Percentiles rank a stretch among this genome's conserved stretches.
Conservation (phyloP, 139 green algal species). For the Auxenochlorella pyrenoidosa region DNA sequence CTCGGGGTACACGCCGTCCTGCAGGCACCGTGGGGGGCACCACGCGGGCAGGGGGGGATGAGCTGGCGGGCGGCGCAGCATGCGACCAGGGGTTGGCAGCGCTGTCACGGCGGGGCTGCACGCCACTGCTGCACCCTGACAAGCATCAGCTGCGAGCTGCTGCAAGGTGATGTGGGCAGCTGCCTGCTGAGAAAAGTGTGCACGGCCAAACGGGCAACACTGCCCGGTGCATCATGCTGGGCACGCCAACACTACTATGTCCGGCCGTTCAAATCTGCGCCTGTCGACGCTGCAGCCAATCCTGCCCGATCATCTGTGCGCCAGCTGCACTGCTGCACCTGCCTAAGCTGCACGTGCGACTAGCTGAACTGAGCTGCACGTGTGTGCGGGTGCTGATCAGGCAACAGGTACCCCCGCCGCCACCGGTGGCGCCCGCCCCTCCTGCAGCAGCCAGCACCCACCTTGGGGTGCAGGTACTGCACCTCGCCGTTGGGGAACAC, state of each 20-base stretch:
- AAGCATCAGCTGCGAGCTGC: no score
- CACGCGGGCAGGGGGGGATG: background rate
- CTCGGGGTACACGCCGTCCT: constrained; percentile 98
- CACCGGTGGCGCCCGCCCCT: no score
- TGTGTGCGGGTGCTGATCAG: no score
- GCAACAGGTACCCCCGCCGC: no score
- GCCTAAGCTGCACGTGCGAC: background rate
- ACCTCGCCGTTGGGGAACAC: constrained; percentile 97
- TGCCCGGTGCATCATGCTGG: background rate
- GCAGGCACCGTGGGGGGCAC: background rate
- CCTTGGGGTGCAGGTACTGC: constrained; percentile 98
- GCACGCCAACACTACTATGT: background rate
- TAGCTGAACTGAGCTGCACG: background rate
- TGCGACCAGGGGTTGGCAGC: background rate
- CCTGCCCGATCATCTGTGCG: no score
- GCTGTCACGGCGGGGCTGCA: no score
- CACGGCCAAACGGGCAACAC: no score
- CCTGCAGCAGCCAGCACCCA: background rate
- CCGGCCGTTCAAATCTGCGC: background rate
- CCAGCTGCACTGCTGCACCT: no score
- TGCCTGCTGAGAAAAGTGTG: no score
- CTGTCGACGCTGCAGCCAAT: background rate
- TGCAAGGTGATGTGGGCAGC: no score
- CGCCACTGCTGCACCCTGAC: no score
- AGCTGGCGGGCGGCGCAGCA: background rate